These are phyloP conservation scores for Graphiopsis chlorocephala DNA, from an alignment of 2,329 filamentous ascomycete genomes.

Conservation along the genomic window DNA sequence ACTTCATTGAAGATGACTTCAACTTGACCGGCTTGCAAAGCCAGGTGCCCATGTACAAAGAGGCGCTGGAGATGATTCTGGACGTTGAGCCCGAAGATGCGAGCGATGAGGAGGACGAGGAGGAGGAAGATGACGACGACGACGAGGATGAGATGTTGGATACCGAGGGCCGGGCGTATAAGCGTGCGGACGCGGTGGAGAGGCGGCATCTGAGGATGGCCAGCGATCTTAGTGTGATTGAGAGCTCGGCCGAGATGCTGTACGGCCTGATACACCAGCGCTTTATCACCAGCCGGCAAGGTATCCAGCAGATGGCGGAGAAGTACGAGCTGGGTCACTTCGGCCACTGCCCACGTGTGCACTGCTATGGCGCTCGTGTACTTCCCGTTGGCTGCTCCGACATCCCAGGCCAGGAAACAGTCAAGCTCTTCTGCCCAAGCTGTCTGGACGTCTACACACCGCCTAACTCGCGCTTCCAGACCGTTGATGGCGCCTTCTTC, in stretches of 20 bases:
- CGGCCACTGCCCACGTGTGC: conserved; percentile 88
- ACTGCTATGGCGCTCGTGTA: conserved; percentile 86
- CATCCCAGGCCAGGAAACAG: conserved; percentile 92
- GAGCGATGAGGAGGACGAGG: conserved; percentile 76
- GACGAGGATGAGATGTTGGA: conserved; percentile 57
- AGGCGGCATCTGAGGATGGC: conserved; percentile 82
- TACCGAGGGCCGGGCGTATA: conserved; percentile 47
- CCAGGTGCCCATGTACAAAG: conserved; percentile 98
- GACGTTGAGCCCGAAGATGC: conserved; percentile 96
- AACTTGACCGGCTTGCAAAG: conserved; percentile 93
- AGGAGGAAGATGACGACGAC: conserved; percentile 63
- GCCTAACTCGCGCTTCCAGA: conserved; percentile 95
- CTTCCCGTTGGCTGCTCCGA: conserved; percentile 92
- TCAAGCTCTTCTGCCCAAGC: conserved; percentile 96
- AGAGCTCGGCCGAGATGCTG: conserved; percentile 95
- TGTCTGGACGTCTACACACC: conserved; percentile 97
- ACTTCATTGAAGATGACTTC: conserved; percentile 99
- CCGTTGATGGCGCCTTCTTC: conserved; percentile 96
- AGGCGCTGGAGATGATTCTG: conserved; percentile 97
- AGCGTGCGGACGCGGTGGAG: conserved; percentile 48
- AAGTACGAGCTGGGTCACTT: conserved; percentile 98
- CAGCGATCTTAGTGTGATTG: conserved; percentile 90
- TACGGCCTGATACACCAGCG: conserved; percentile 98
- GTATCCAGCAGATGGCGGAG: conserved; percentile 98
- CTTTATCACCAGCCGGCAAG: conserved; percentile 93